A percentile compares a stretch with the other conserved stretches of the same genome.
Evolutionary conservation across 768 basidiomycete species (phyloP).

Genomic region (Lanmaoa rubissima): DNA sequence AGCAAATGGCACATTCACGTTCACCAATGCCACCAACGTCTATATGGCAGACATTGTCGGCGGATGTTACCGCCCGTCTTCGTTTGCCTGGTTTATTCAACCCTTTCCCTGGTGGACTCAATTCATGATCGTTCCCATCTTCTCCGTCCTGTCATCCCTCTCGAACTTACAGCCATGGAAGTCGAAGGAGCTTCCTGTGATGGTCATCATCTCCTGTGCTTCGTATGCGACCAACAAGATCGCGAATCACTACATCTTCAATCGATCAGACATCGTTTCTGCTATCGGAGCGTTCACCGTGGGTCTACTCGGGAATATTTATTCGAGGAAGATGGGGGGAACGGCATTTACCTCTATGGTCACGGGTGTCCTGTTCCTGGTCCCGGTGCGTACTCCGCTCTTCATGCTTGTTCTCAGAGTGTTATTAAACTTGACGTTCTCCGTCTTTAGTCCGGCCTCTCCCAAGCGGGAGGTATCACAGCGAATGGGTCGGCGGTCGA

Average conservation of each 20-base stretch:
- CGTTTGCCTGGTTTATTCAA: constrained; percentile 75
- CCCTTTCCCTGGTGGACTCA: constrained; percentile 78
- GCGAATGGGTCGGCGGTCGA: constrained; percentile 81
- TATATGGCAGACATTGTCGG: constrained; percentile 47
- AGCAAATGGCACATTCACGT: constrained; percentile 62
- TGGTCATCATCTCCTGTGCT: constrained; percentile 82
- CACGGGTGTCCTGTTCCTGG: constrained; percentile 82
- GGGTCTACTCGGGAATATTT: constrained; percentile 74
- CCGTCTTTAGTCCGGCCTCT: constrained; percentile 65
- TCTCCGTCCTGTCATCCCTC: constrained; percentile 69
- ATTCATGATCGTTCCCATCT: constrained; percentile 73
- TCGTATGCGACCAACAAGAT: constrained; percentile 78
- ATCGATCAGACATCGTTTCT: constrained; percentile 80
- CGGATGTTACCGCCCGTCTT: constrained; percentile 70
- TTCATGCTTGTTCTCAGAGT: not conserved
- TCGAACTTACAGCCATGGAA: constrained; percentile 75
- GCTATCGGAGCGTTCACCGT: constrained; percentile 84
- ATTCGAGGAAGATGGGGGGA: constrained; percentile 78
- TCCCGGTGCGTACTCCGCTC: constrained; percentile 58
- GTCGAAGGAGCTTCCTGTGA: constrained; percentile 71
- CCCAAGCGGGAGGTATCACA: constrained; percentile 82
- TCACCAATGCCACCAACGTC: constrained; percentile 51
- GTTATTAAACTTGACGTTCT: constrained; percentile 1
- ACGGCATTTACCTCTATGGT: constrained; percentile 92
- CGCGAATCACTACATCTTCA: constrained; percentile 83